phyloP scores from a whole-genome alignment of 352 stramenopile species.

The Phytopythium chamaehyphon region DNA sequence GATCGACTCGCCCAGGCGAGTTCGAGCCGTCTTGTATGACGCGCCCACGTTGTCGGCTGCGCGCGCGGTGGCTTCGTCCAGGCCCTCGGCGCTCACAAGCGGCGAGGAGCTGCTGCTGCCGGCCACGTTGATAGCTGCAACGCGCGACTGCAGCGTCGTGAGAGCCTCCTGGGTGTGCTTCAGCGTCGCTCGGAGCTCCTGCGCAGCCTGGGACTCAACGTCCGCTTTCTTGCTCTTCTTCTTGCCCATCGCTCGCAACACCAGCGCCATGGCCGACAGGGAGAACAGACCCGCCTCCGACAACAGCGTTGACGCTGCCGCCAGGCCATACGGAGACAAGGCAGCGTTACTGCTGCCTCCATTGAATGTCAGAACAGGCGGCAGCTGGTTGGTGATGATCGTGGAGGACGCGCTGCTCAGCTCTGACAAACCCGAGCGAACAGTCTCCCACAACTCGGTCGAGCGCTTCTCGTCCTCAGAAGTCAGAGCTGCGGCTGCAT shows the following conservation, averaged over 20 bases:
- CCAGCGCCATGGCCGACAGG: constrained; percentile 38
- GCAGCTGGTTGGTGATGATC: constrained; percentile 19
- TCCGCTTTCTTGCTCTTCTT: constrained; percentile 74
- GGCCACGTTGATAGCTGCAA: constrained; percentile 26
- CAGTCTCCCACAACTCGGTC: not conserved
- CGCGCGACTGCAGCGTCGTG: constrained; percentile 26
- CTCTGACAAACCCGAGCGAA: constrained; percentile 16
- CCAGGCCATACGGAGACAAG: constrained; percentile 51
- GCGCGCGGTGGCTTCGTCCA: constrained; percentile 22
- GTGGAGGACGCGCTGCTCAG: constrained; percentile 25
- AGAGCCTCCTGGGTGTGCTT: constrained; percentile 62
- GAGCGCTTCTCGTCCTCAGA: constrained; percentile 10
- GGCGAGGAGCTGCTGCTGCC: not conserved
- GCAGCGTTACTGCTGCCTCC: not conserved
- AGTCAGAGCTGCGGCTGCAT: constrained; percentile 4
- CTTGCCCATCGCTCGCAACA: constrained; percentile 40
- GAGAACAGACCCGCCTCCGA: constrained; percentile 57
- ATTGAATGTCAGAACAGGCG: constrained; percentile 13
- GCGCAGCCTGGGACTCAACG: constrained; percentile 13
- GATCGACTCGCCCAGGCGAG: constrained; percentile 27
- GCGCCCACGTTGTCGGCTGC: constrained; percentile 23
- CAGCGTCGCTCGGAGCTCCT: constrained; percentile 43
- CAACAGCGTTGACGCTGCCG: constrained; percentile 45
- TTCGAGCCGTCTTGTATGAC: constrained; percentile 35
- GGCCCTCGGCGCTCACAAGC: constrained; percentile 4